Percentiles rank a stretch among this genome's conserved stretches.
Evolutionary conservation across 2,329 filamentous ascomycete genomes (phyloP).

Genomic region (Aspergillus clavatus): DNA sequence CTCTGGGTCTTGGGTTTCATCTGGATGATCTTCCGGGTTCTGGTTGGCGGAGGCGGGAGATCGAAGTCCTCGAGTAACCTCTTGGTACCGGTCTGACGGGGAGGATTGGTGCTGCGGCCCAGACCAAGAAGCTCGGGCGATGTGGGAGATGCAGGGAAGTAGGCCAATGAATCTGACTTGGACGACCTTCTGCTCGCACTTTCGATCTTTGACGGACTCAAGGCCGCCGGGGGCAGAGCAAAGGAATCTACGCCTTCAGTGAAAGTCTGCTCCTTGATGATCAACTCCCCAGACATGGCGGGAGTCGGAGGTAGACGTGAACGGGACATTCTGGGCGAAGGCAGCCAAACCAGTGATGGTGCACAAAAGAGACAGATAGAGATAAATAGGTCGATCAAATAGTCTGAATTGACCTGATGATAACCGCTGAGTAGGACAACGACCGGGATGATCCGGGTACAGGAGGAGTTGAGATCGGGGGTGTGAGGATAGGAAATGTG

Average conservation of each 20-base stretch:
- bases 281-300: constrained; percentile 37
- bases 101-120: constrained; percentile 19
- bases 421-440: constrained; percentile 6
- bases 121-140: constrained; percentile 27
- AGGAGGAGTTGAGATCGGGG: background rate
- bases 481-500: background rate
- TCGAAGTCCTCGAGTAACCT: constrained; percentile 55
- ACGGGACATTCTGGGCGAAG: constrained; percentile 26
- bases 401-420: background rate
- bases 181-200: constrained; percentile 25
- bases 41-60: constrained; percentile 84
- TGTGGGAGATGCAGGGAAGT: constrained; percentile 31
- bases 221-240: constrained; percentile 34
- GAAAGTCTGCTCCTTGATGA: constrained; percentile 31
- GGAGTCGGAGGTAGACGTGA: constrained; percentile 34
- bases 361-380: background rate
- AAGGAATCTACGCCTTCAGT: constrained; percentile 31
- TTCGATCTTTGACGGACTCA: constrained; percentile 24
- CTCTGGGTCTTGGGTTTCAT: constrained; percentile 69
- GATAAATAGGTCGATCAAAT: background rate
- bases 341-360: background rate
- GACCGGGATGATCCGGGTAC: constrained; percentile 8
- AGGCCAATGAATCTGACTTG: constrained; percentile 24
- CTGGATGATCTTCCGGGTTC: constrained; percentile 94
- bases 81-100: constrained; percentile 34